These are phyloP conservation scores for Candida boleticola DNA, from an alignment of 805 yeast species.

Conservation along the genomic window DNA sequence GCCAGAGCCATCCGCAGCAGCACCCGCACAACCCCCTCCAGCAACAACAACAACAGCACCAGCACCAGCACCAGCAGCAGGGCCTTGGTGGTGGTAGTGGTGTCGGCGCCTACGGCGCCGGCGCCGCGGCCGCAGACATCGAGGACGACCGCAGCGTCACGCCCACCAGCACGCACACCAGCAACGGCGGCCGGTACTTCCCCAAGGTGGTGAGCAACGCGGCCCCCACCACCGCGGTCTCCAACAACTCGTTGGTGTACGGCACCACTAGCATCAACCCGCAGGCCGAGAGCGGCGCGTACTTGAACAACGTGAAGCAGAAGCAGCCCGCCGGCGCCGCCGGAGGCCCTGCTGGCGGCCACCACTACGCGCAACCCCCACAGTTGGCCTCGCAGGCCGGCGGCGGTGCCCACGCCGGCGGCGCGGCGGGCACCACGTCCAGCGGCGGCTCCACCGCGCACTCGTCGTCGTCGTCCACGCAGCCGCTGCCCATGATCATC, in stretches of 20 bases:
- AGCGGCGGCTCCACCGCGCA: not conserved
- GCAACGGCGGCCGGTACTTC: constrained; percentile 14
- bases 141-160: too few species aligned
- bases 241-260: constrained; percentile 60
- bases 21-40: too few species aligned
- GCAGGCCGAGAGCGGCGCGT: constrained; percentile 12
- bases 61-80: too few species aligned
- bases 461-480: constrained; percentile 3
- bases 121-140: constrained; percentile 7
- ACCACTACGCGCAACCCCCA: constrained; percentile 8
- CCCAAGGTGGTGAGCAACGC: constrained; percentile 37
- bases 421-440: not conserved
- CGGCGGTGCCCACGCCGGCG: constrained; percentile 7
- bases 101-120: constrained; percentile 6
- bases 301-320: not conserved
- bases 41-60: too few species aligned
- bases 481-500: constrained; percentile 27
- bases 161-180: constrained; percentile 6
- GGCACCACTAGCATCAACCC: constrained; percentile 52
- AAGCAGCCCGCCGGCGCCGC: not conserved
- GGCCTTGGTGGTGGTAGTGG: too few species aligned
- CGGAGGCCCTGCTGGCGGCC: constrained; percentile 11
- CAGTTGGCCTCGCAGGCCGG: constrained; percentile 14
- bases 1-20: not conserved
- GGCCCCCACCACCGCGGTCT: constrained; percentile 68